phyloP scores from a whole-genome alignment of 345 rosid species.

The Xanthoceras sorbifolium region DNA sequence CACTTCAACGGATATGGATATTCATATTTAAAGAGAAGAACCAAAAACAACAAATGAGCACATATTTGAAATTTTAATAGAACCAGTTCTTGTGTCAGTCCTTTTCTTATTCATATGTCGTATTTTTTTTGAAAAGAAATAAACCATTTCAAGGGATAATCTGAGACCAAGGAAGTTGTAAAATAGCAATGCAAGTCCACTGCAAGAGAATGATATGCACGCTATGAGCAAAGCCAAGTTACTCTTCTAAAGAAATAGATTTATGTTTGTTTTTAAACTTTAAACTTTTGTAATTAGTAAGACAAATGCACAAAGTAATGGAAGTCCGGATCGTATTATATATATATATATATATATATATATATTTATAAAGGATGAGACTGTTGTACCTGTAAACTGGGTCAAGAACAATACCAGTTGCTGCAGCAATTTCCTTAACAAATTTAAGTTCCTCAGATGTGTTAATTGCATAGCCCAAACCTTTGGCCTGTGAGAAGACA shows the following conservation, averaged over 20 bases:
- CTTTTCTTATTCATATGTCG: neutral
- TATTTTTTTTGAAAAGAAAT: neutral
- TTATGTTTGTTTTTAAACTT: neutral
- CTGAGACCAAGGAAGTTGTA: neutral
- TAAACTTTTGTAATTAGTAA: neutral
- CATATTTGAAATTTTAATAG: neutral
- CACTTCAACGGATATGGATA: neutral
- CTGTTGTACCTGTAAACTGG: slow-evolving; percentile 82
- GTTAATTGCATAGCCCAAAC: slow-evolving; percentile 84
- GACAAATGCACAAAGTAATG: neutral
- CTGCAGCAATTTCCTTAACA: slow-evolving; percentile 73
- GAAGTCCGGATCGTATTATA: neutral
- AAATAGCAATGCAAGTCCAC: neutral
- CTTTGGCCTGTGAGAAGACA: slow-evolving; percentile 64
- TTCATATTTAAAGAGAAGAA: neutral
- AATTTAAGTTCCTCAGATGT: slow-evolving; percentile 77
- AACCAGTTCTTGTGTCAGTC: neutral
- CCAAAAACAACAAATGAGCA: neutral
- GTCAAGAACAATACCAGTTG: slow-evolving; percentile 81
- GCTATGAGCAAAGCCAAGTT: neutral
- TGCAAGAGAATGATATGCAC: neutral
- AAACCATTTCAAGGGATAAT: neutral
- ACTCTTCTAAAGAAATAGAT: neutral
- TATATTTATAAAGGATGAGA: neutral
- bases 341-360: neutral